A percentile compares a stretch with the other conserved stretches of the same genome.
Evolutionary conservation across 2,329 filamentous ascomycete genomes (phyloP).

Genomic region (Nemania abortiva): DNA sequence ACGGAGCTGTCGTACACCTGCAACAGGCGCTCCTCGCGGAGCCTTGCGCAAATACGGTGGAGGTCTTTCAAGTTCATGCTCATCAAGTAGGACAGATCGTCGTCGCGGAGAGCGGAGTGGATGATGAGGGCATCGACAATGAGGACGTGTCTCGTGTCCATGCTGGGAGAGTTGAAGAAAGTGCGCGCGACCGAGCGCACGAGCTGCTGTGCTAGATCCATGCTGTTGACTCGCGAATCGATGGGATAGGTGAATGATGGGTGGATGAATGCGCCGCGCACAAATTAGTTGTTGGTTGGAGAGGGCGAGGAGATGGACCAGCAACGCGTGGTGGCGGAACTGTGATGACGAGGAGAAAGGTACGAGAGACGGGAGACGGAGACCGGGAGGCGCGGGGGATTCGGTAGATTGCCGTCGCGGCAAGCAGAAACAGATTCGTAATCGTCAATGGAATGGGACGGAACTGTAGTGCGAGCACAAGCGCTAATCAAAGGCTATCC

Average conservation of each 20-base stretch:
- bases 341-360: neutral
- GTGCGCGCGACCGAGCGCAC: constrained; percentile 85
- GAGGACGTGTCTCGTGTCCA: constrained; percentile 77
- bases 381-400: neutral
- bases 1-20: constrained; percentile 70
- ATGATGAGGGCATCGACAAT: constrained; percentile 82
- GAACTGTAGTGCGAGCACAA: neutral
- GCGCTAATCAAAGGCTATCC: neutral
- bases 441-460: neutral
- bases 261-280: neutral
- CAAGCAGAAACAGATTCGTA: neutral
- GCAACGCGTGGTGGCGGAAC: neutral
- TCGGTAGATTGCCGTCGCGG: no score
- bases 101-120: constrained; percentile 82
- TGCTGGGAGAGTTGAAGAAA: constrained; percentile 76
- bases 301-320: neutral
- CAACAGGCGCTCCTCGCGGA: constrained; percentile 88
- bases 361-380: neutral
- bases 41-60: constrained; percentile 86
- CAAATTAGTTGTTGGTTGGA: neutral
- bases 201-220: constrained; percentile 72
- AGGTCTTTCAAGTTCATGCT: constrained; percentile 92
- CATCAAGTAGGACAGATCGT: constrained; percentile 88
- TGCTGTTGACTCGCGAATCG: constrained; percentile 8
- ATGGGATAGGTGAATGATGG: neutral